A percentile compares a stretch with the other conserved stretches of the same genome.
Conservation (phyloP, 2,329 filamentous ascomycete genomes). For the Monosporascus sp. region DNA sequence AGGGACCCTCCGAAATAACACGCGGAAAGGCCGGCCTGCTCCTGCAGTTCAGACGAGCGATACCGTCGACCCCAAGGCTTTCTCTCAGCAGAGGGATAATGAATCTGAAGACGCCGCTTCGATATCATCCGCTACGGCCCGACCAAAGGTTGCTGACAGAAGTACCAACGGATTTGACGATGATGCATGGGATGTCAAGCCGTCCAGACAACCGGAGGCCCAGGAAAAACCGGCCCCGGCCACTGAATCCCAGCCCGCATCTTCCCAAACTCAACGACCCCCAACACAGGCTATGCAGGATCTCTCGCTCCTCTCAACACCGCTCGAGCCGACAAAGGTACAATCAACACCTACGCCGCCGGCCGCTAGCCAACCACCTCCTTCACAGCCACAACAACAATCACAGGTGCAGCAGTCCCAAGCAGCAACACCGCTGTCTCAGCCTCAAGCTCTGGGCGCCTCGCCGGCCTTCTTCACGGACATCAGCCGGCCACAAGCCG, state of each 20-base stretch:
- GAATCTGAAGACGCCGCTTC: constrained; percentile 35
- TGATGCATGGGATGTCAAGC: constrained; percentile 95
- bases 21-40: constrained; percentile 81
- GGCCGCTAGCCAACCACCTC: constrained; percentile 26
- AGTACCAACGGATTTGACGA: constrained; percentile 66
- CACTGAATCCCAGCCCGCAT: constrained; percentile 44
- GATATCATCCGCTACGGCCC: constrained; percentile 25
- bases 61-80: constrained; percentile 80
- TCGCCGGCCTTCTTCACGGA: constrained; percentile 54
- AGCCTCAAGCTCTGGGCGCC: constrained; percentile 45
- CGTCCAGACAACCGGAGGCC: constrained; percentile 53
- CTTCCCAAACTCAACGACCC: constrained; percentile 24
- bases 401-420: constrained; percentile 23
- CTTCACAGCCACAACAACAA: constrained; percentile 24
- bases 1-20: constrained; percentile 90
- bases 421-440: constrained; percentile 29
- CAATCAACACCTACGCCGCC: constrained; percentile 27
- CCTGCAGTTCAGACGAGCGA: constrained; percentile 83
- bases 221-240: constrained; percentile 50
- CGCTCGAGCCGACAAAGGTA: constrained; percentile 46
- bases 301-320: constrained; percentile 47
- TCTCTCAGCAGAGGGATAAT: constrained; percentile 57
- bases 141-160: constrained; percentile 27
- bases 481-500: constrained; percentile 43
- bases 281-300: constrained; percentile 43